Percentiles rank a stretch among this genome's conserved stretches.
These are phyloP conservation scores for Primulina huaijiensis DNA, from an alignment of 257 asterid genomes.

Conservation along the genomic window DNA sequence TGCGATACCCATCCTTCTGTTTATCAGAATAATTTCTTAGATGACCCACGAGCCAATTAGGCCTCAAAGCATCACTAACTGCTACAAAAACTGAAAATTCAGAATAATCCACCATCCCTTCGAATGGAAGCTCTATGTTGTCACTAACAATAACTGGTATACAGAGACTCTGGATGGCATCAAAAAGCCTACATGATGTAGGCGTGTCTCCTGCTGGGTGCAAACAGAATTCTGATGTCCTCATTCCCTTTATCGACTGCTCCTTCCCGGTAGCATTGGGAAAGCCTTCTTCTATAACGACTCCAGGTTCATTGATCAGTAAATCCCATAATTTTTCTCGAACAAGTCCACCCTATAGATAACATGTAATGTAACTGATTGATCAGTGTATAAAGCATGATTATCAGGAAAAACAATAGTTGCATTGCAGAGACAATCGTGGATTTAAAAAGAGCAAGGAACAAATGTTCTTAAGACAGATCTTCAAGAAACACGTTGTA, in stretches of 20 bases:
- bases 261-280: slow-evolving; percentile 91
- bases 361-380: neutral
- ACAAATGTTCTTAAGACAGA: neutral
- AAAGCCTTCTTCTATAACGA: slow-evolving; percentile 86
- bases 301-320: slow-evolving; percentile 57
- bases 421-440: slow-evolving; percentile 7
- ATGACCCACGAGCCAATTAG: slow-evolving; percentile 72
- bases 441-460: neutral
- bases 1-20: slow-evolving; percentile 56
- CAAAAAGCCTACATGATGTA: slow-evolving; percentile 88
- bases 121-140: slow-evolving; percentile 87
- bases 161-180: slow-evolving; percentile 91
- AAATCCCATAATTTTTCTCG: slow-evolving; percentile 90
- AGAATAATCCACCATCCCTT: slow-evolving; percentile 80
- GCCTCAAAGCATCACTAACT: slow-evolving; percentile 68
- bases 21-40: slow-evolving; percentile 54
- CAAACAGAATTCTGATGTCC: slow-evolving; percentile 86
- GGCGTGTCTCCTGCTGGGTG: slow-evolving; percentile 99
- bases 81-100: slow-evolving; percentile 71
- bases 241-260: slow-evolving; percentile 89
- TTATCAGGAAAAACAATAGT: neutral
- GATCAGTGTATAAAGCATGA: neutral
- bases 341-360: slow-evolving; percentile 71
- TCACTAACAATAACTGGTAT: slow-evolving; percentile 89
- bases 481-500: neutral